These are phyloP conservation scores for Limonomyces culmigenus DNA, from an alignment of 1,284 basidiomycete species.

Conservation along the genomic window DNA sequence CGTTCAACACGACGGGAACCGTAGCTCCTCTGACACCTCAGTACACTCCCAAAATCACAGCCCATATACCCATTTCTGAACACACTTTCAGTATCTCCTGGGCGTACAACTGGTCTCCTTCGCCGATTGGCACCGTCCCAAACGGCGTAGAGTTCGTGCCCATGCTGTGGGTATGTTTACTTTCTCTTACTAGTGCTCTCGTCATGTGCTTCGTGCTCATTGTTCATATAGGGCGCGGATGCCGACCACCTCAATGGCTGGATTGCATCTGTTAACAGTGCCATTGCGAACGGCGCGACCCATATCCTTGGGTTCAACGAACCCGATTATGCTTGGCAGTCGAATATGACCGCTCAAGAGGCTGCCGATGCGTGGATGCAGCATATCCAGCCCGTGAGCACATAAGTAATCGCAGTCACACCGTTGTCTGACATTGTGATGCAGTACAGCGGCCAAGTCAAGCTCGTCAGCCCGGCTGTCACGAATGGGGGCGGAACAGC, in stretches of 20 bases:
- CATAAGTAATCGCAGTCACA: no score
- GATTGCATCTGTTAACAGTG: slow-evolving; percentile 14
- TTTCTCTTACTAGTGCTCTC: neutral
- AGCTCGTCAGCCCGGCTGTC: slow-evolving; percentile 16
- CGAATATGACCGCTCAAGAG: slow-evolving; percentile 13
- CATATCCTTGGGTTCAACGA: slow-evolving; percentile 18
- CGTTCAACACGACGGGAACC: no score
- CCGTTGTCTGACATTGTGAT: no score
- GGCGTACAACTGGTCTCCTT: slow-evolving; percentile 15
- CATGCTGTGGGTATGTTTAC: slow-evolving; percentile 12
- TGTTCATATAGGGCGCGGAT: slow-evolving; percentile 5
- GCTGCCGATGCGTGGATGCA: slow-evolving; percentile 14
- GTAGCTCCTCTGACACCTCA: no score
- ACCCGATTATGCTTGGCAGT: slow-evolving; percentile 14
- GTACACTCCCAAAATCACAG: no score
- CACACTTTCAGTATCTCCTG: slow-evolving; percentile 10
- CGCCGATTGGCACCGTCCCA: slow-evolving; percentile 9
- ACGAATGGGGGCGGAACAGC: slow-evolving; percentile 15
- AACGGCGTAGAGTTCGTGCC: slow-evolving; percentile 11
- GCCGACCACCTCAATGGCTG: slow-evolving; percentile 10
- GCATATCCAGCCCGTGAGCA: slow-evolving; percentile 18
- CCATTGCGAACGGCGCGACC: slow-evolving; percentile 9
- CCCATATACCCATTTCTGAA: no score
- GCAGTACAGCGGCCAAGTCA: slow-evolving; percentile 14
- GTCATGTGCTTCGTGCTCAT: slow-evolving; percentile 3